These are phyloP conservation scores for Fusarium sp. DNA, from an alignment of 2,329 filamentous ascomycete genomes.

Conservation along the genomic window DNA sequence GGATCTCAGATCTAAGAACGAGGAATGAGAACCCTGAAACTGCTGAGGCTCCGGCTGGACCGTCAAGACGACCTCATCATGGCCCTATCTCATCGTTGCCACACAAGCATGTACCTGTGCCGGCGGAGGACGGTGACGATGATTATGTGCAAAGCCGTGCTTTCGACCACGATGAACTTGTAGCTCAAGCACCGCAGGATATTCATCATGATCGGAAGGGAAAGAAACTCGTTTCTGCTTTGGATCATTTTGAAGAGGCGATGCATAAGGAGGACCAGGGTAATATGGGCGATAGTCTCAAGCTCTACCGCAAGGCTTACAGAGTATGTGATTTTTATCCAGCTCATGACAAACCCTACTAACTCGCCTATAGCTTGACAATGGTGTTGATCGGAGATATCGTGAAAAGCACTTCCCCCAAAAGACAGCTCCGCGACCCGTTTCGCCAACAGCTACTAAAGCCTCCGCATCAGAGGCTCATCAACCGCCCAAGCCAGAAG, in stretches of 20 bases:
- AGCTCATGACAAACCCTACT: neutral
- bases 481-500: conserved; percentile 40
- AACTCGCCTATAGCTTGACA: conserved; percentile 65
- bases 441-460: conserved; percentile 35
- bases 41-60: conserved; percentile 7
- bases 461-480: neutral
- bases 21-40: conserved; percentile 43
- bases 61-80: conserved; percentile 28
- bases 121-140: conserved; percentile 48
- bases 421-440: conserved; percentile 23
- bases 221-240: conserved; percentile 73
- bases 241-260: conserved; percentile 93
- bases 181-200: conserved; percentile 3
- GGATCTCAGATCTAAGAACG: conserved; percentile 79
- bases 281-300: conserved; percentile 86
- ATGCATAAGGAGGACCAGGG: conserved; percentile 89
- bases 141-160: conserved; percentile 46
- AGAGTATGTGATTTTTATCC: conserved; percentile 60
- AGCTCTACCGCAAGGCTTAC: conserved; percentile 89
- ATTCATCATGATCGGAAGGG: conserved; percentile 13
- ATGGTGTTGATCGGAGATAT: conserved; percentile 84
- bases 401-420: conserved; percentile 90
- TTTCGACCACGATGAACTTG: conserved; percentile 45
- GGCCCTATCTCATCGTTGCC: conserved; percentile 34
- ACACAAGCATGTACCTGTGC: conserved; percentile 17